These are phyloP conservation scores for Climacium dendroides DNA, from an alignment of 225 moss, liverwort and hornwort species.

Conservation along the genomic window DNA sequence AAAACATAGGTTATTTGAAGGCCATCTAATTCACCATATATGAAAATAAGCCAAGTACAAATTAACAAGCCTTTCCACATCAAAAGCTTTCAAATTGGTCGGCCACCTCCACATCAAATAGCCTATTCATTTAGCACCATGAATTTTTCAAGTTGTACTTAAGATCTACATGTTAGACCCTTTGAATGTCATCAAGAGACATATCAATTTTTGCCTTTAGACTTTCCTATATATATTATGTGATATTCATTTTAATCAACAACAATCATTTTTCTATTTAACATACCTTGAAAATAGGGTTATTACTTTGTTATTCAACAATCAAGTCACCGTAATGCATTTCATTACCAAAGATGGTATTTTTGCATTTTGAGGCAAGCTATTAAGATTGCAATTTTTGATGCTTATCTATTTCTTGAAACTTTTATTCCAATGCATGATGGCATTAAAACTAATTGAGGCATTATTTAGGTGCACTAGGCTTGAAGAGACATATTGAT, in stretches of 20 bases:
- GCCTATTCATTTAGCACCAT: not conserved
- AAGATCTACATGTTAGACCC: rapidly evolving
- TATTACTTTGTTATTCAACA: not conserved
- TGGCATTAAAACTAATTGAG: rapidly evolving
- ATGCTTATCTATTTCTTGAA: not conserved
- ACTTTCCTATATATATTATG: not conserved
- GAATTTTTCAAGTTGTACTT: not conserved
- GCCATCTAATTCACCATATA: rapidly evolving
- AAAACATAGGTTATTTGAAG: not conserved
- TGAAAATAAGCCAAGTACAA: not conserved
- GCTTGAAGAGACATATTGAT: not conserved
- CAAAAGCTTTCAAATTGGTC: not conserved
- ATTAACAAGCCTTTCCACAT: not conserved
- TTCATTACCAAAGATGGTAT: not conserved
- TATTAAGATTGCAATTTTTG: not conserved
- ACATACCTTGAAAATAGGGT: not conserved
- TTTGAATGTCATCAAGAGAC: not conserved
- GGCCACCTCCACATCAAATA: not conserved
- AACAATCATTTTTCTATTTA: not conserved
- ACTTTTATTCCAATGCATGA: not conserved
- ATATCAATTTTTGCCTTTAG: not conserved
- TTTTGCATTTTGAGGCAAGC: not conserved
- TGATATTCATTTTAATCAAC: not conserved
- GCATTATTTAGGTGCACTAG: not conserved
- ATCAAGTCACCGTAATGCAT: not conserved